phyloP scores from a whole-genome alignment of 2,329 filamentous ascomycete species.

The Rasamsonia emersonii region DNA sequence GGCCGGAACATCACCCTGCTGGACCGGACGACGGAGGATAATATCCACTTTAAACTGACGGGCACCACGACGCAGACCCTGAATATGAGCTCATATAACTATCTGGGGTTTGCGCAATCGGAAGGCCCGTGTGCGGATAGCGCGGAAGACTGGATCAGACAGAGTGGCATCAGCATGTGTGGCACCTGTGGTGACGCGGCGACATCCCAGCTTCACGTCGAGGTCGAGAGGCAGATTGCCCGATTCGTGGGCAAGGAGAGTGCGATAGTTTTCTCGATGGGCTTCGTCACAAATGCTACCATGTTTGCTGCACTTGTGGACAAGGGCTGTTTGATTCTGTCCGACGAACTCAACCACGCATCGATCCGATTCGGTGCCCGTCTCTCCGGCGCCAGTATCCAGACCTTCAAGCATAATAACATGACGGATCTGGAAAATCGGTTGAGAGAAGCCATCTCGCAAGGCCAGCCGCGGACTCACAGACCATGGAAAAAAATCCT shows the following conservation, averaged over 20 bases:
- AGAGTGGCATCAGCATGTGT: slow-evolving; percentile 69
- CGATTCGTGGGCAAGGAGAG: slow-evolving; percentile 84
- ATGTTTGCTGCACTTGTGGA: slow-evolving; percentile 82
- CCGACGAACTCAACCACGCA: slow-evolving; percentile 90
- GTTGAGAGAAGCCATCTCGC: slow-evolving; percentile 80
- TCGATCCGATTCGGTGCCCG: slow-evolving; percentile 89
- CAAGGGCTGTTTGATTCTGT: slow-evolving; percentile 86
- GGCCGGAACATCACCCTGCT: slow-evolving; percentile 84
- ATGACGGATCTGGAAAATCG: slow-evolving; percentile 75
- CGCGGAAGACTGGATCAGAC: slow-evolving; percentile 72
- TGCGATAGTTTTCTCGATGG: slow-evolving; percentile 95
- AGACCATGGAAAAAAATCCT: slow-evolving; percentile 98
- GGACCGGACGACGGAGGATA: slow-evolving; percentile 81
- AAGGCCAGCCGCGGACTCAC: slow-evolving; percentile 90
- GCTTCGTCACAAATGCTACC: slow-evolving; percentile 90
- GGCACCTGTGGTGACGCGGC: slow-evolving; percentile 73
- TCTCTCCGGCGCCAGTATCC: slow-evolving; percentile 82
- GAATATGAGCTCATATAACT: slow-evolving; percentile 98
- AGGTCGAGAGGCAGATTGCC: slow-evolving; percentile 81
- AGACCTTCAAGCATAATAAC: slow-evolving; percentile 93
- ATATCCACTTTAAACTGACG: slow-evolving; percentile 72
- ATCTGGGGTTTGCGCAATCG: slow-evolving; percentile 91
- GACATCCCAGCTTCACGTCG: slow-evolving; percentile 70
- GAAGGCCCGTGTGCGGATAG: slow-evolving; percentile 89
- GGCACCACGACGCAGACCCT: slow-evolving; percentile 84